Evolutionary conservation across 2,329 filamentous ascomycete species (phyloP), one percentile per base, ranked within the genome.

Genomic region (Pseudocercospora pini-densiflorae): DNA sequence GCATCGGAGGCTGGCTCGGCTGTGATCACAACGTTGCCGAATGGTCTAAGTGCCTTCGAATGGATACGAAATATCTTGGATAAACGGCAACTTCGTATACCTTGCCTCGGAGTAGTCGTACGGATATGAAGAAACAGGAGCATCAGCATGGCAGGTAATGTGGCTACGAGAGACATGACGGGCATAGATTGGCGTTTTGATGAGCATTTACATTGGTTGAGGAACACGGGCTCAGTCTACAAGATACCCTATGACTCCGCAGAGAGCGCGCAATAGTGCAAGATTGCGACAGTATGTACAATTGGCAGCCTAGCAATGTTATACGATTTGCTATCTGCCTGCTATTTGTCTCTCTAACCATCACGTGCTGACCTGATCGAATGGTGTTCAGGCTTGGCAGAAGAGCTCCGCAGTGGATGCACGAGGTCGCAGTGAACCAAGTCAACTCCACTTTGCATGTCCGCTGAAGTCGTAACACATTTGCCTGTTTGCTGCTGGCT

Each of bases 101-200:
- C 94, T 64, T 97, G 94, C 78, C 86, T 99, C 79, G 93, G 97
- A 79, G 87, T 98, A 31, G 89, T 94, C 73, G 88, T 98, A 61
- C 71, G 75, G 58, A 68, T 77, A 69, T 77, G 69, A 74, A 27
- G 54, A n/a, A 40, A n/a, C 40, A 43, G 29, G 16, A 23, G 24
- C 23, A 43, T 36, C 55, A 8, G 19, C 55, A 40, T 24, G 19
- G 31, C 19, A 58, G 31, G 14, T 24, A 43, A 58, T 27, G 55
- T 58, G 55, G 33, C 33, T 24, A 58, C 55, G 55, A 58, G 19
- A 55, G 55, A 58, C 55, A 58, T 43, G 55, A 58, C 29, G 23
- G 23, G 55, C 55, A 58, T 58, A 23, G 31, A 27, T 9, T 9
- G 43, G 59, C 43, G 59, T 61, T 61, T 33, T 61, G 59, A 61